Evolutionary conservation across 2,329 filamentous ascomycete genomes (phyloP).

Genomic region (Clonostachys sp.): DNA sequence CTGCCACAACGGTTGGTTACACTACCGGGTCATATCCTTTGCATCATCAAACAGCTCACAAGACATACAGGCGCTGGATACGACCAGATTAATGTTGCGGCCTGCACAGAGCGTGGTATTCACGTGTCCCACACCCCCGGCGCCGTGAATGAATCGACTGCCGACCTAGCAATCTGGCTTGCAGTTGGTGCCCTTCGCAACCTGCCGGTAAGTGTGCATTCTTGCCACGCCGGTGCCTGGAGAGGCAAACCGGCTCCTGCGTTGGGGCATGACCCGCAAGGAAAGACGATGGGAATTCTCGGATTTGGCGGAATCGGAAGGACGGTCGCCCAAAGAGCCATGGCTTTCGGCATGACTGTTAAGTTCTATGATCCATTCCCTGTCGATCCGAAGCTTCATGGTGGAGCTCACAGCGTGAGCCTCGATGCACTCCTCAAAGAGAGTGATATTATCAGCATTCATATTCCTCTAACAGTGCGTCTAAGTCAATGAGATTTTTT

Average conservation of each 20-base stretch:
- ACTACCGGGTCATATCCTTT: constrained; percentile 65
- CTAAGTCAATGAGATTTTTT: too few species aligned
- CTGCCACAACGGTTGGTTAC: constrained; percentile 50
- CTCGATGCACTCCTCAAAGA: constrained; percentile 6
- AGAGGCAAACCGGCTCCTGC: constrained; percentile 31
- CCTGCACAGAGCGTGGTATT: constrained; percentile 55
- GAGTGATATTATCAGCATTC: constrained; percentile 56
- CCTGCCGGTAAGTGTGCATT: constrained; percentile 49
- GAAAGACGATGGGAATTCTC: constrained; percentile 39
- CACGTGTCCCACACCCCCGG: constrained; percentile 62
- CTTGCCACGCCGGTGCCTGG: constrained; percentile 56
- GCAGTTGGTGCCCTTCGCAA: constrained; percentile 62
- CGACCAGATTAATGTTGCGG: constrained; percentile 72
- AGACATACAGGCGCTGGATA: constrained; percentile 74
- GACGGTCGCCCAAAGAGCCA: constrained; percentile 30
- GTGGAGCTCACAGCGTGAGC: constrained; percentile 11
- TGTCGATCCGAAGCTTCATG: constrained; percentile 19
- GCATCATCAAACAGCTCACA: constrained; percentile 61
- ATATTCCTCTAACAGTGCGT: too few species aligned
- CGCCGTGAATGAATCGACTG: constrained; percentile 65
- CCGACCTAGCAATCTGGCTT: constrained; percentile 66
- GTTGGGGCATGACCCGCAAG: constrained; percentile 27
- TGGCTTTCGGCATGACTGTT: constrained; percentile 35
- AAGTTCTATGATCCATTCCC: constrained; percentile 32
- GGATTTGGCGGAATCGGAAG: constrained; percentile 43